A percentile compares a stretch with the other conserved stretches of the same genome.
Conservation (phyloP, 495 filamentous ascomycete genomes). For the Aspergillus diversus region DNA sequence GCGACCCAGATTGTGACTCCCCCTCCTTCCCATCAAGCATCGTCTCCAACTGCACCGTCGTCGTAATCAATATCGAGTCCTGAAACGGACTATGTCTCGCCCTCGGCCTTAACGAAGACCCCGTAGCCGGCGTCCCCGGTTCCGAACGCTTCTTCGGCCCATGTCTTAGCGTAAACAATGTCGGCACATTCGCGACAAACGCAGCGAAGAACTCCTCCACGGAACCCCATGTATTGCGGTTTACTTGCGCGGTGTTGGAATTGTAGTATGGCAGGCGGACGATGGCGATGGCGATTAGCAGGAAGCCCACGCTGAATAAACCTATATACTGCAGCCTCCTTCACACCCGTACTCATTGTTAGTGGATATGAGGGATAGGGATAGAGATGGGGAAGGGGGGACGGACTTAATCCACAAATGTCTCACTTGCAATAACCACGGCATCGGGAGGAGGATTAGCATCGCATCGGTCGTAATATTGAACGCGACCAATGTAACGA, state of each 20-base stretch:
- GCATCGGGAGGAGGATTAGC: slow-evolving; percentile 22
- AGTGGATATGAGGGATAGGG: neutral
- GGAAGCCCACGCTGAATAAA: slow-evolving; percentile 18
- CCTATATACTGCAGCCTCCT: slow-evolving; percentile 18
- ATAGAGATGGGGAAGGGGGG: neutral
- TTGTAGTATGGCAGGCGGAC: slow-evolving; percentile 16
- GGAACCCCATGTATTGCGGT: slow-evolving; percentile 16
- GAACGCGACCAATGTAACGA: slow-evolving; percentile 13
- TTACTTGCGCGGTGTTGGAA: slow-evolving; percentile 13
- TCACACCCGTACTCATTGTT: too few species aligned
- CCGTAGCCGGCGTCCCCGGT: neutral
- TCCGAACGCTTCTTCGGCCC: slow-evolving; percentile 4
- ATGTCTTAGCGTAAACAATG: slow-evolving; percentile 11
- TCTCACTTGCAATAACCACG: slow-evolving; percentile 16
- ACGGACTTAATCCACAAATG: slow-evolving; percentile 14
- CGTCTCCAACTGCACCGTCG: slow-evolving; percentile 9
- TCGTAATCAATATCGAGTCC: slow-evolving; percentile 14
- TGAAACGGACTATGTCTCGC: slow-evolving; percentile 7
- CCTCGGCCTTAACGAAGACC: neutral
- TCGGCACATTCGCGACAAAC: slow-evolving; percentile 18
- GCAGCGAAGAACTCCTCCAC: slow-evolving; percentile 19
- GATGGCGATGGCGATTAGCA: slow-evolving; percentile 18
- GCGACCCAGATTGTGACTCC: too few species aligned
- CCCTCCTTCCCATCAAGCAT: neutral
- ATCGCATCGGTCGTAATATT: slow-evolving; percentile 22